A percentile compares a stretch with the other conserved stretches of the same genome.
phyloP scores from a whole-genome alignment of 352 stramenopile species.

The Globisporangium nunn region DNA sequence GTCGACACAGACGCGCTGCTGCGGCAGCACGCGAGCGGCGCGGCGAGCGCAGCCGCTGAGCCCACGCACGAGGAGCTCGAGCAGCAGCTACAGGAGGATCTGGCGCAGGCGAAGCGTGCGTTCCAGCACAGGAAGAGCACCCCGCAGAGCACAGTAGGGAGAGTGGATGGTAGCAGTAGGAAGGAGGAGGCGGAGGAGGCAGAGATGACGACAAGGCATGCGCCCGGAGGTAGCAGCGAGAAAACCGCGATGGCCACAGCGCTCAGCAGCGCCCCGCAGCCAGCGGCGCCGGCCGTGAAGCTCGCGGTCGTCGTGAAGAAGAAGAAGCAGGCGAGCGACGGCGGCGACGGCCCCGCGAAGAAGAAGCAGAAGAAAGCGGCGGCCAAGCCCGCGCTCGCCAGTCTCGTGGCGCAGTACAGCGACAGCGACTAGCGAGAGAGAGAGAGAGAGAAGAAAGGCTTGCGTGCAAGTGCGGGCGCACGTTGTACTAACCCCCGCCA shows the following conservation, averaged over 20 bases:
- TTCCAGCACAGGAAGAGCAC: conserved; percentile 41
- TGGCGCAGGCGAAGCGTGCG: conserved; percentile 36
- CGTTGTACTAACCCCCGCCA: too few relatives aligned
- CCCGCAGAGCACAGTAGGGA: too few relatives aligned
- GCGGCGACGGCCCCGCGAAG: conserved; percentile 9
- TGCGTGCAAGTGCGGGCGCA: too few relatives aligned
- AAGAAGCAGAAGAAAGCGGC: conserved; percentile 26
- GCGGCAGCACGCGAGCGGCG: conserved; percentile 28
- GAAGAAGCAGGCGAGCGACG: conserved; percentile 16
- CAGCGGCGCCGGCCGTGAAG: conserved; percentile 1
- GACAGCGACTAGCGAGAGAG: conserved; percentile 38
- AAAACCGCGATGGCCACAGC: too few relatives aligned
- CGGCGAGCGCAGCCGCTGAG: conserved; percentile 2
- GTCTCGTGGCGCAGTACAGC: conserved; percentile 74
- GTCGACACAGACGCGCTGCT: conserved; percentile 83
- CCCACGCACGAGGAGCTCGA: conserved; percentile 32
- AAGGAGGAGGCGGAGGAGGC: conserved; percentile 1
- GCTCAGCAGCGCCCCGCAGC: too few relatives aligned
- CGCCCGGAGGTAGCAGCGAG: too few relatives aligned
- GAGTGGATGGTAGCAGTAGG: conserved; percentile 9
- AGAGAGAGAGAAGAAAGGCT: not conserved
- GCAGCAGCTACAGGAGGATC: conserved; percentile 42
- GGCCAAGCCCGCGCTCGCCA: conserved; percentile 29
- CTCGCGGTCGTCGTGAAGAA: conserved; percentile 29
- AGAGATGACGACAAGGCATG: not conserved